A percentile compares a stretch with the other conserved stretches of the same genome.
Conservation (phyloP, 805 yeast genomes). For the Teunomyces atbi region DNA sequence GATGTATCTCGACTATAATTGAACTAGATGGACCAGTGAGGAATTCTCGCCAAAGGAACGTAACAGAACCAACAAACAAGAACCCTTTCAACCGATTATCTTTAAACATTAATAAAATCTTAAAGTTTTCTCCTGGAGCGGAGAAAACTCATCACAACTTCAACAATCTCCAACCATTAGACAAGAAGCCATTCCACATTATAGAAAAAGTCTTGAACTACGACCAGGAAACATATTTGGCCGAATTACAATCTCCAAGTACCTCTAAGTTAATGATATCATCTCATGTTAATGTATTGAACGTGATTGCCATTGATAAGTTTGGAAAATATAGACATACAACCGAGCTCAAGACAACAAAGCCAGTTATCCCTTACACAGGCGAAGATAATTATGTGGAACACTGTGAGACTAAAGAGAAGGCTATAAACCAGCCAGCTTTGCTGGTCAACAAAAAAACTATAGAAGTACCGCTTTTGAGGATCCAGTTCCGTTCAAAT, state of each 20-base stretch:
- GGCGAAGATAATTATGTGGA: constrained; percentile 13
- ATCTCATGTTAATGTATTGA: constrained; percentile 50
- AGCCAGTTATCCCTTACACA: constrained; percentile 19
- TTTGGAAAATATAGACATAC: constrained; percentile 23
- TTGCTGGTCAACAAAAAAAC: constrained; percentile 23
- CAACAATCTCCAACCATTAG: neutral
- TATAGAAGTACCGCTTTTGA: constrained; percentile 45
- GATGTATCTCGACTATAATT: constrained; percentile 37
- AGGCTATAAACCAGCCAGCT: neutral
- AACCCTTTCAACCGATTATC: constrained; percentile 32
- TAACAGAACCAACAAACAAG: neutral
- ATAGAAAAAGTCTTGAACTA: constrained; percentile 9
- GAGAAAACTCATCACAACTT: constrained; percentile 4
- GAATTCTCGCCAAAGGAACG: neutral
- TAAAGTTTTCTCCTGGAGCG: constrained; percentile 13
- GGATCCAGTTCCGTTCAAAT: constrained; percentile 36
- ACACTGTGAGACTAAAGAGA: neutral
- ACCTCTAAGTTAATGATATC: constrained; percentile 40
- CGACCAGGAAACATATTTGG: constrained; percentile 23
- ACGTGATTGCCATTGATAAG: constrained; percentile 40
- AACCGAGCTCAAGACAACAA: constrained; percentile 15
- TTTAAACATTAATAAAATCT: constrained; percentile 28
- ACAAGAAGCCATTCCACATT: neutral
- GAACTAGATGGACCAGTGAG: constrained; percentile 7
- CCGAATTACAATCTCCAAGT: constrained; percentile 25